phyloP scores from a whole-genome alignment of 345 rosid species.

The Schrenkiella parvula region DNA sequence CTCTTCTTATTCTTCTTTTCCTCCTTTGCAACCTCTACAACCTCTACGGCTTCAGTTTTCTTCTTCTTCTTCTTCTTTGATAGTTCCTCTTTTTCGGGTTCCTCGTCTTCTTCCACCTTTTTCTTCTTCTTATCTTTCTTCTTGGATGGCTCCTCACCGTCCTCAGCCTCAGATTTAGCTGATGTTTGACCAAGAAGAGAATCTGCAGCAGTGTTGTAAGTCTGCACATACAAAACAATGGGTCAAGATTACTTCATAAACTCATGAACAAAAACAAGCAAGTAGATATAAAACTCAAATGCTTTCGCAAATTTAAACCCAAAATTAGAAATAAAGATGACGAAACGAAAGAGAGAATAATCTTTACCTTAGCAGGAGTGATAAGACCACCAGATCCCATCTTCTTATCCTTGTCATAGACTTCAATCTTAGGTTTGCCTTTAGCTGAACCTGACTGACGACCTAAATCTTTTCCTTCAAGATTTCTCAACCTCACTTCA shows the following conservation, averaged over 20 bases:
- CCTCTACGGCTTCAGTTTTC: constrained; percentile 30
- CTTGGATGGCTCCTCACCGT: constrained; percentile 26
- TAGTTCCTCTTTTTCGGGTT: constrained; percentile 38
- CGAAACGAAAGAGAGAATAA: background rate
- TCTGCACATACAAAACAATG: constrained; percentile 34
- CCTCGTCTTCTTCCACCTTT: constrained; percentile 33
- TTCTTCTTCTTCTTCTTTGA: constrained; percentile 63
- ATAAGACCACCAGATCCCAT: constrained; percentile 61
- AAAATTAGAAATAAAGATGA: background rate
- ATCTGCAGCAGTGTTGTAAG: constrained; percentile 76
- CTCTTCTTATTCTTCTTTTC: constrained; percentile 42
- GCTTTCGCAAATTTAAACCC: background rate
- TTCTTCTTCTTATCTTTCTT: constrained; percentile 50
- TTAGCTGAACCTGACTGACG: constrained; percentile 78
- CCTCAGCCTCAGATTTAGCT: constrained; percentile 17
- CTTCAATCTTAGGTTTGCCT: constrained; percentile 90
- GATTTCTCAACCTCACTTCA: constrained; percentile 70
- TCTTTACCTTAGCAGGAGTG: constrained; percentile 73
- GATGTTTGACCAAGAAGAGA: constrained; percentile 50
- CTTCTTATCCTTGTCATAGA: constrained; percentile 77
- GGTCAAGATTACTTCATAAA: background rate
- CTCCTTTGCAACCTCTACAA: constrained; percentile 9
- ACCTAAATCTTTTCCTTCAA: constrained; percentile 75
- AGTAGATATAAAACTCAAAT: background rate
- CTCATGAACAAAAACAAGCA: background rate